Base-by-base conservation (phyloP, 441 rosid genomes). In the Macaranga tanarius region DNA sequence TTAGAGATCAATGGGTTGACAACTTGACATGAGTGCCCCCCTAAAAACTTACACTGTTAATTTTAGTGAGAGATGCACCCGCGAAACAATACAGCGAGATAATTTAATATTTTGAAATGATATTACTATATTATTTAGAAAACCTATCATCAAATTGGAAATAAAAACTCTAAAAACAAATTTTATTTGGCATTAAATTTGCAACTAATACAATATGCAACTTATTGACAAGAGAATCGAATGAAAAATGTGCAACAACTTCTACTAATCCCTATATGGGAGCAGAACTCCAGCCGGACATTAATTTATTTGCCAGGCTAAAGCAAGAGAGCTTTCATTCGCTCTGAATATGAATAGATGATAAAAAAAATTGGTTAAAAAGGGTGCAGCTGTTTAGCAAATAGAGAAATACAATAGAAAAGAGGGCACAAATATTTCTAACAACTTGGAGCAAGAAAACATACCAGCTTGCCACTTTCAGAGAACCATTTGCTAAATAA, bases 401-500 rank as follows among this genome's bases (percentile, higher is more conserved):
- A 47, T 16, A 20, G 23, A 69, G 20, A 38, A 22, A 51, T 31
- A 56, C 34, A 64, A 64, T 34, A 34, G 48, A 4, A 20, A 20
- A 42, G 34, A 25, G 10, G 9, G 31, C 52, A 51, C 15, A 13
- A 62, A 68, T 12, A 10, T 25, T 25, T 69, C 16, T 51, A 26
- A 44, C 54, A 60, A 57, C 61, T 48, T 23, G 69, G 65, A 63
- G 52, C 16, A 54, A 62, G 68, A 56, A 42, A 64, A 80, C 91
- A 23, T 86, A 93, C 99, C 96, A 92, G 82, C 77, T 95, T 92
- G 80, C 99, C 98, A 75, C 99, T 95, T 81, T 95, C 99, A 56
- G 99, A 95, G 83, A 95, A 95, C 99, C 99, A 95, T 88, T 95
- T 95, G 79, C 99, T 93, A 75, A 95, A 95, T 76, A 95, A 84